Base-by-base conservation (phyloP, 2,329 filamentous ascomycete species). In the Penicillium expansum region DNA sequence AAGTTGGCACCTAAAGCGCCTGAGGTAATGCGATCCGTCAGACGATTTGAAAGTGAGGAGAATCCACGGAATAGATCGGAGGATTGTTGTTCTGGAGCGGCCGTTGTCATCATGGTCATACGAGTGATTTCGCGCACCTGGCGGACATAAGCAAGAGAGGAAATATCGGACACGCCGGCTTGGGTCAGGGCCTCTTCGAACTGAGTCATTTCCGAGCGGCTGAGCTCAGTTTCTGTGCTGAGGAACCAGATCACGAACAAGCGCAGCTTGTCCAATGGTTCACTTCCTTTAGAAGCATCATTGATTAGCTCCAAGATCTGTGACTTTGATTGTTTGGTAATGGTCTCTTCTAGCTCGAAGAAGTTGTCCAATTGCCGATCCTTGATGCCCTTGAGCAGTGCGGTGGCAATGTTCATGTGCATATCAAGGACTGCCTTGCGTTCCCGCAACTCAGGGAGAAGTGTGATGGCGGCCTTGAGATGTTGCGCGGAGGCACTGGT, bases 381-480 rank as follows among this genome's bases (percentile, higher is more conserved):
- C 72, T 97, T 97, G 74, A 97, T 96, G 1, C 92, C 92, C 66
- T 87, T 85, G 55, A 88, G 75, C 10, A 89, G 72, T 1, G 91
- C 90, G 1, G 92, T 93, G 4, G 95, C 82, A 57, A 97, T 96
- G 71, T 96, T 97, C 94, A 99, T 99, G 74, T 99, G 94, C 90
- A 97, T 97, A 71, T 97, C 94, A 5, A 99, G 83, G 20, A 88
- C 84, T n/a, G 88, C 87, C 73, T 99, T 99, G 57, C 94, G 87
- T 74, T 97, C 94, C 61, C 92, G 83, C 63, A 99, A 81, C 73
- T 97, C 93, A 0, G 94, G 95, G 14, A 99, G 80, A 22, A 96
- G 79, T 0, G 93, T 96, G 67, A 99, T 96, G 13, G 93, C 95
- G 4, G 92, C 91, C 76, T 97, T 99, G 44, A 99, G 83, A 73